These are phyloP conservation scores for Acorus gramineus DNA, from an alignment of 106 monocot species.

Conservation along the genomic window DNA sequence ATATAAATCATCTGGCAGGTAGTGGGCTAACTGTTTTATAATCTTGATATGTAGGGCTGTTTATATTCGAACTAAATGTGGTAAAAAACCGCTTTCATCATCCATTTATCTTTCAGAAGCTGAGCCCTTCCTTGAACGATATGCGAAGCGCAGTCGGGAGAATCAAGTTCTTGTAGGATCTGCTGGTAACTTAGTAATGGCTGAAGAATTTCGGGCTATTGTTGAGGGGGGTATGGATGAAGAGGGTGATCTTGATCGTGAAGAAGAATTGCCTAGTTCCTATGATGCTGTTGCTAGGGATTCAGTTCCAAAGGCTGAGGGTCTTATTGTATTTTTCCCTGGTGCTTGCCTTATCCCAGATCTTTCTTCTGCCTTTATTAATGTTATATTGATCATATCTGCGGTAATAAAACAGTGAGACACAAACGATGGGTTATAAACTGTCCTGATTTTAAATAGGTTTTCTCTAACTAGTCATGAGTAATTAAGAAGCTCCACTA, in stretches of 20 bases:
- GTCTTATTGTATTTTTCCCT: constrained; percentile 95
- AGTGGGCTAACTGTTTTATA: background rate
- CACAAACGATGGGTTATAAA: too few species aligned
- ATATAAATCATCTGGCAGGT: too few species aligned
- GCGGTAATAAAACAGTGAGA: too few species aligned
- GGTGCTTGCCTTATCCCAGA: constrained; percentile 23
- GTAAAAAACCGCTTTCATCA: constrained; percentile 63
- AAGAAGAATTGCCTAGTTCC: constrained; percentile 22
- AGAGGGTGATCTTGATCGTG: constrained; percentile 86
- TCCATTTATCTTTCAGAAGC: constrained; percentile 85
- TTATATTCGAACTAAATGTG: constrained; percentile 83
- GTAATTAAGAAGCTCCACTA: too few species aligned
- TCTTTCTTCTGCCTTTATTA: background rate
- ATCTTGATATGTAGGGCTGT: constrained; percentile 51
- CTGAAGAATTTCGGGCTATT: constrained; percentile 74
- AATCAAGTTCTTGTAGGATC: constrained; percentile 78
- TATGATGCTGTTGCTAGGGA: constrained; percentile 22
- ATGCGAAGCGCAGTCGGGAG: constrained; percentile 65
- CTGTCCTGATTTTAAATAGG: too few species aligned
- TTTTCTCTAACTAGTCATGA: too few species aligned
- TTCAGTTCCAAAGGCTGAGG: constrained; percentile 61
- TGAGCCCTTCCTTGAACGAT: constrained; percentile 94
- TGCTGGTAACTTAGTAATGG: constrained; percentile 74
- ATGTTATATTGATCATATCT: too few species aligned
- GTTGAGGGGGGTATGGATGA: constrained; percentile 72